A percentile compares a stretch with the other conserved stretches of the same genome.
These are phyloP conservation scores for Boletus rufocinnamomeus DNA, from an alignment of 768 basidiomycete genomes.

Conservation along the genomic window DNA sequence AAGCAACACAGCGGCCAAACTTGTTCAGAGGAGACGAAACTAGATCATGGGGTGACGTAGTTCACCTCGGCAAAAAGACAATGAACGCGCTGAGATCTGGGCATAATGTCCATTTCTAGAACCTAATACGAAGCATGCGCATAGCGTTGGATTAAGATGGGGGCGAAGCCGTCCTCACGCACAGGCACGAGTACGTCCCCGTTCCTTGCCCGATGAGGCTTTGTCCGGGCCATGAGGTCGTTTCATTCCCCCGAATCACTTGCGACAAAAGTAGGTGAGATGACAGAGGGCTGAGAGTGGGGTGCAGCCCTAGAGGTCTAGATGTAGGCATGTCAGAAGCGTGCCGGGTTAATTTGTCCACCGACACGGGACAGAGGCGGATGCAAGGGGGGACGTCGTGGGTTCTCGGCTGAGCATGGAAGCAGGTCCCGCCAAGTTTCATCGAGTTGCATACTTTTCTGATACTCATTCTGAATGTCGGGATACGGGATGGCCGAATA, in stretches of 20 bases:
- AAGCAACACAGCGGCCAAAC: not conserved
- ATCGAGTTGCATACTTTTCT: not conserved
- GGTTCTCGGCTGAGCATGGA: not conserved
- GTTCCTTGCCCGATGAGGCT: too few species aligned
- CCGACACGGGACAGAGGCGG: not conserved
- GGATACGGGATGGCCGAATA: not conserved
- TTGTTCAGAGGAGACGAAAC: not conserved
- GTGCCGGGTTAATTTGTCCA: not conserved
- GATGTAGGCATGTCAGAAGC: not conserved
- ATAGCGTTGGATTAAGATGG: not conserved
- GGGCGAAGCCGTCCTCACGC: too few species aligned
- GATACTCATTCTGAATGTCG: not conserved
- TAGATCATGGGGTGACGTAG: too few species aligned
- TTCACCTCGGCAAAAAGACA: not conserved
- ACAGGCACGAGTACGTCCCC: too few species aligned
- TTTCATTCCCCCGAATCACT: not conserved
- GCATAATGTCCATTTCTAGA: too few species aligned
- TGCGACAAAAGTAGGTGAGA: not conserved
- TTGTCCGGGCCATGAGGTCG: not conserved
- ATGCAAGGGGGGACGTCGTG: not conserved
- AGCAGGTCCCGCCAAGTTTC: not conserved
- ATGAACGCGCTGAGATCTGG: not conserved
- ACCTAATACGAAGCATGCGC: not conserved
- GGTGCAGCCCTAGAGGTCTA: not conserved
- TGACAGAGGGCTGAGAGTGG: not conserved